Percentiles rank a stretch among this genome's conserved stretches.
Conservation (phyloP, 139 green algal genomes). For the Pseudopediastrum boryanum region DNA sequence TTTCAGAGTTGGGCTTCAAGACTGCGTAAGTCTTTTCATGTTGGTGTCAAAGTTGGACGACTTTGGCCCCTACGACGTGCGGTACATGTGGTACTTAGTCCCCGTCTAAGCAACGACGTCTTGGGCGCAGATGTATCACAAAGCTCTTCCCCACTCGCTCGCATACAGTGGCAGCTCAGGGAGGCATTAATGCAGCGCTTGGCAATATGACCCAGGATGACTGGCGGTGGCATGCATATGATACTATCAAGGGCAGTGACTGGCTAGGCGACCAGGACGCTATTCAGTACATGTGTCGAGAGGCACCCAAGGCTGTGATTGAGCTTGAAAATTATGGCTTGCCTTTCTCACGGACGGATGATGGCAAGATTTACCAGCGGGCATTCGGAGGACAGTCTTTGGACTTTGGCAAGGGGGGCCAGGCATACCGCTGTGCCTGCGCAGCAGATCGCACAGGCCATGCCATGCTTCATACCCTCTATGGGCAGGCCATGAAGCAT, state of each 20-base stretch:
- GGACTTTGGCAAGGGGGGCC: slow-evolving; percentile 89
- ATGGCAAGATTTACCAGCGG: slow-evolving; percentile 99
- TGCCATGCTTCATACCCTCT: slow-evolving; percentile 99
- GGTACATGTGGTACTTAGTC: too few relatives aligned
- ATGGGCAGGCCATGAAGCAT: slow-evolving; percentile 96
- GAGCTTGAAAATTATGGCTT: slow-evolving; percentile 99
- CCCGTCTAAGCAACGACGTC: too few relatives aligned
- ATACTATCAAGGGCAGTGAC: slow-evolving; percentile 99
- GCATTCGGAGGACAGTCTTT: slow-evolving; percentile 96
- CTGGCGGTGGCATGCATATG: slow-evolving; percentile 99
- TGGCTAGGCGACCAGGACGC: slow-evolving; percentile 97
- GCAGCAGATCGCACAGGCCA: slow-evolving; percentile 97
- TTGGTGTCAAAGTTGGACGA: too few relatives aligned
- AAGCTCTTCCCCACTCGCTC: slow-evolving; percentile 99
- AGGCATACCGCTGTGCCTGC: slow-evolving; percentile 82
- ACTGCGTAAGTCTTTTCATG: slow-evolving; percentile 80
- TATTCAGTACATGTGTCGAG: slow-evolving; percentile 81
- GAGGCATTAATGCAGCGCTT: slow-evolving; percentile 98
- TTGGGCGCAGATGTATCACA: slow-evolving; percentile 97
- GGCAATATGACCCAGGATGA: slow-evolving; percentile 99
- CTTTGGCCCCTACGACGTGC: too few relatives aligned
- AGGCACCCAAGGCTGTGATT: slow-evolving; percentile 94
- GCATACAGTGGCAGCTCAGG: slow-evolving; percentile 98
- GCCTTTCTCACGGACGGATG: slow-evolving; percentile 97
- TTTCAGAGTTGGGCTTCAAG: slow-evolving; percentile 95